Evolutionary conservation across 805 yeast species (phyloP).

Genomic region (Brettanomyces naardenensis): DNA sequence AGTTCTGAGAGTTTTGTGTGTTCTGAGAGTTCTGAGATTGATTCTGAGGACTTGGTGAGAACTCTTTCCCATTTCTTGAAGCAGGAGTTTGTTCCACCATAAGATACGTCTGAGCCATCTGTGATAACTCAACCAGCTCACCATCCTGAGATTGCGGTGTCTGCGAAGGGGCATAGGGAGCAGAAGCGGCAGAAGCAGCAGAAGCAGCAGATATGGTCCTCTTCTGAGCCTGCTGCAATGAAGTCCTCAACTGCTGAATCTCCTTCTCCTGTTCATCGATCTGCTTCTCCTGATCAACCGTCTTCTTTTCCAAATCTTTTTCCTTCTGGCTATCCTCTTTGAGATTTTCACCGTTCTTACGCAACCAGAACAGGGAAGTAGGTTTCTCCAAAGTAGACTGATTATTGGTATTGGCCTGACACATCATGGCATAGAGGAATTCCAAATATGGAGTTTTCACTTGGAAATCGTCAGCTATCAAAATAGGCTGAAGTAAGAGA

Average conservation of each 20-base stretch:
- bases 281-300: conserved; percentile 13
- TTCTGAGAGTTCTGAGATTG: not conserved
- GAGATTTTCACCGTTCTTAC: conserved; percentile 24
- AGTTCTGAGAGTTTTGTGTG: not conserved
- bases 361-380: conserved; percentile 25
- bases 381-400: conserved; percentile 26
- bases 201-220: not conserved
- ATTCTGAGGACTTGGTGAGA: not conserved
- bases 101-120: conserved; percentile 24
- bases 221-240: not conserved
- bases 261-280: not conserved
- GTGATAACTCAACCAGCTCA: conserved; percentile 25
- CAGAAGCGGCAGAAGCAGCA: too few species aligned
- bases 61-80: conserved; percentile 3
- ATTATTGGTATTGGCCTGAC: conserved; percentile 51
- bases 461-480: conserved; percentile 82
- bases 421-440: conserved; percentile 70
- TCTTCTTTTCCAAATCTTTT: conserved; percentile 21
- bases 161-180: not conserved
- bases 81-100: conserved; percentile 3
- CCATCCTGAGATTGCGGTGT: conserved; percentile 12
- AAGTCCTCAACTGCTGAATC: not conserved
- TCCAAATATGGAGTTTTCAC: conserved; percentile 88
- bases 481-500: conserved; percentile 74
- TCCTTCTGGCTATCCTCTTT: conserved; percentile 22